A percentile compares a stretch with the other conserved stretches of the same genome.
Evolutionary conservation across 768 basidiomycete genomes (phyloP).

Genomic region (Panellus pusillus): DNA sequence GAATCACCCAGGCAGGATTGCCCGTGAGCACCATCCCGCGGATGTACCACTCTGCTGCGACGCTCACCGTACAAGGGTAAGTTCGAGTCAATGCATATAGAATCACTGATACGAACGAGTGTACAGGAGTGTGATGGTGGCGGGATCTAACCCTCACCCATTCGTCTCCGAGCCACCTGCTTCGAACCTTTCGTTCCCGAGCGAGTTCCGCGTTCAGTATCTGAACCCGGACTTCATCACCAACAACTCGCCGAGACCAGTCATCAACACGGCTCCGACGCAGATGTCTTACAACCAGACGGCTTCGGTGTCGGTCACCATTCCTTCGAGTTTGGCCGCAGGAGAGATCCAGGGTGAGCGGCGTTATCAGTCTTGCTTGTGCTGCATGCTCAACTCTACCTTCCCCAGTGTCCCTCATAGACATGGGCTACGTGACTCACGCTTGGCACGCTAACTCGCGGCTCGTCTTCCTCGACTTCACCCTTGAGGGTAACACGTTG

Average conservation of each 20-base stretch:
- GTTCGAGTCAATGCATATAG: background rate
- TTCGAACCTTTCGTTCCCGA: background rate
- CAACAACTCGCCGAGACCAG: constrained; percentile 15
- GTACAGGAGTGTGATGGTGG: constrained; percentile 44
- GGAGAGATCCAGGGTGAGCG: constrained; percentile 15
- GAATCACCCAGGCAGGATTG: constrained; percentile 48
- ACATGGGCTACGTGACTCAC: too few species aligned
- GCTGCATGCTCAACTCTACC: too few species aligned
- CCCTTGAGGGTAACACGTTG: too few species aligned
- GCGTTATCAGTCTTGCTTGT: background rate
- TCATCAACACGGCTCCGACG: constrained; percentile 23
- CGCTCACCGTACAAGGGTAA: constrained; percentile 47
- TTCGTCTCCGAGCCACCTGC: constrained; percentile 30
- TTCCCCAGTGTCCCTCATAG: too few species aligned
- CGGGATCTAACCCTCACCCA: constrained; percentile 57
- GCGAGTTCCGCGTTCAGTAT: constrained; percentile 29
- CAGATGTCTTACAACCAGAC: constrained; percentile 30
- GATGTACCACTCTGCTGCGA: constrained; percentile 58
- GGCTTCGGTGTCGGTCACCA: constrained; percentile 32
- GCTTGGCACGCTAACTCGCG: too few species aligned
- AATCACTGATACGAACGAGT: constrained; percentile 11
- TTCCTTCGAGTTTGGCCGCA: constrained; percentile 24
- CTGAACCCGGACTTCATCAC: constrained; percentile 33
- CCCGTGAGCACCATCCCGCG: constrained; percentile 46
- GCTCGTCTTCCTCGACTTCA: too few species aligned